Percentiles rank a stretch among this genome's conserved stretches.
Conservation (phyloP, 2,329 filamentous ascomycete genomes). For the Cladorrhinum sp. region DNA sequence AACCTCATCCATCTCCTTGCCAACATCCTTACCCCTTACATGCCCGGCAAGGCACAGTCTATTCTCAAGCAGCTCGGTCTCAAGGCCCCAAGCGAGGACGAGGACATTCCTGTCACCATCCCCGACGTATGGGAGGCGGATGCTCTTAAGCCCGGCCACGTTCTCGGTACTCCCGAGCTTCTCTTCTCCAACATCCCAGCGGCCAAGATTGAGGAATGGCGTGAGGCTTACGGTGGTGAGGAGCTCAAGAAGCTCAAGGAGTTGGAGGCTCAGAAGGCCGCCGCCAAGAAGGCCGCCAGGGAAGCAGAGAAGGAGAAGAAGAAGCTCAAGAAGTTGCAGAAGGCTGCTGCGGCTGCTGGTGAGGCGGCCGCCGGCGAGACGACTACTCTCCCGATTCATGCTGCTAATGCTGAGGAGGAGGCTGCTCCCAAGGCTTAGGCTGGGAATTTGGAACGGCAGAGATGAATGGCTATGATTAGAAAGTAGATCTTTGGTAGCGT, state of each 20-base stretch:
- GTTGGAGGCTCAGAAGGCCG: conserved; percentile 48
- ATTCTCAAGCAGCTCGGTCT: conserved; percentile 76
- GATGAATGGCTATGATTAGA: conserved; percentile 10
- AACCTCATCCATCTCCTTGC: conserved; percentile 83
- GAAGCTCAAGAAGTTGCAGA: conserved; percentile 37
- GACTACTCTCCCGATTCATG: conserved; percentile 15
- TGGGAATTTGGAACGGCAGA: not conserved
- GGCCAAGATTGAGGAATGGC: conserved; percentile 81
- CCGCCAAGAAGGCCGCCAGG: conserved; percentile 50
- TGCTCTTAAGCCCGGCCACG: conserved; percentile 68
- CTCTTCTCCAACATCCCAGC: conserved; percentile 81
- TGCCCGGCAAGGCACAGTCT: conserved; percentile 71
- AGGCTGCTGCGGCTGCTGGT: conserved; percentile 31
- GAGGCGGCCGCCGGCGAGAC: conserved; percentile 19
- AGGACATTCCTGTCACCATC: conserved; percentile 54
- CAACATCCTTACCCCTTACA: conserved; percentile 75
- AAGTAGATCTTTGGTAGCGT: conserved; percentile 13
- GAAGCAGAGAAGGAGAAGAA: conserved; percentile 51
- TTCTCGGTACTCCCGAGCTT: conserved; percentile 74
- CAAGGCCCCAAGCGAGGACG: conserved; percentile 27
- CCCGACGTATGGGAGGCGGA: conserved; percentile 63
- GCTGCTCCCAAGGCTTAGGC: conserved; percentile 4
- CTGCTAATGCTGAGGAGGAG: not conserved
- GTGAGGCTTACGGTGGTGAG: conserved; percentile 66
- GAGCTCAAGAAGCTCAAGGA: conserved; percentile 68